Conservation (phyloP, 257 asterid species). For the Rhazya stricta region DNA sequence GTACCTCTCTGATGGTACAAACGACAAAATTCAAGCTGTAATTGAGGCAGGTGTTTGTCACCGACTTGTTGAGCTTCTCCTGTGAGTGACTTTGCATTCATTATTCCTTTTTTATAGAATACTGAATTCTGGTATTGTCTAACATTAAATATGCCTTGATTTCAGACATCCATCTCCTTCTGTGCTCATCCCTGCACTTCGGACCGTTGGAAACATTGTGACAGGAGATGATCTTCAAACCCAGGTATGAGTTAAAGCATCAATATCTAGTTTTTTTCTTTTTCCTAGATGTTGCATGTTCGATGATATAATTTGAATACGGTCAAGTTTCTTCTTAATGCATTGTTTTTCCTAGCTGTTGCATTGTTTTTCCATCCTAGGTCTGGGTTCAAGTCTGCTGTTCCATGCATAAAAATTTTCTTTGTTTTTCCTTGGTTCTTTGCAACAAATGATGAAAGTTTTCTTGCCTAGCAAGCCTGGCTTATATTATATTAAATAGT, state of each 20-base stretch:
- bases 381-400: conserved; percentile 11
- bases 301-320: background rate
- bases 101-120: background rate
- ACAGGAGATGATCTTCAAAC: conserved; percentile 92
- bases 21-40: conserved; percentile 92
- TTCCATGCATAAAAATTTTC: background rate
- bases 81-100: conserved; percentile 45
- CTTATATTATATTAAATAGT: background rate
- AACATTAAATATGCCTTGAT: conserved; percentile 3
- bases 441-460: too few species aligned
- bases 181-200: conserved; percentile 91
- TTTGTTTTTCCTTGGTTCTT: background rate
- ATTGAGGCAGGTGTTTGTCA: conserved; percentile 81
- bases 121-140: conserved; percentile 3
- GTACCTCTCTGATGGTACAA: conserved; percentile 90
- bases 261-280: too few species aligned
- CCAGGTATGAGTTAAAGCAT: conserved; percentile 40
- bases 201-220: conserved; percentile 90
- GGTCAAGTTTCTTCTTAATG: background rate
- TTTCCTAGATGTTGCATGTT: background rate
- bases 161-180: conserved; percentile 90
- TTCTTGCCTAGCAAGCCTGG: background rate
- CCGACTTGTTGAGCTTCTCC: conserved; percentile 78
- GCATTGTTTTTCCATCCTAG: too few species aligned
- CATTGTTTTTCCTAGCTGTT: too few species aligned